Percentiles rank a stretch among this genome's conserved stretches.
Evolutionary conservation across 2,329 filamentous ascomycete species (phyloP).

Genomic region (Aspergillus aculeatus): DNA sequence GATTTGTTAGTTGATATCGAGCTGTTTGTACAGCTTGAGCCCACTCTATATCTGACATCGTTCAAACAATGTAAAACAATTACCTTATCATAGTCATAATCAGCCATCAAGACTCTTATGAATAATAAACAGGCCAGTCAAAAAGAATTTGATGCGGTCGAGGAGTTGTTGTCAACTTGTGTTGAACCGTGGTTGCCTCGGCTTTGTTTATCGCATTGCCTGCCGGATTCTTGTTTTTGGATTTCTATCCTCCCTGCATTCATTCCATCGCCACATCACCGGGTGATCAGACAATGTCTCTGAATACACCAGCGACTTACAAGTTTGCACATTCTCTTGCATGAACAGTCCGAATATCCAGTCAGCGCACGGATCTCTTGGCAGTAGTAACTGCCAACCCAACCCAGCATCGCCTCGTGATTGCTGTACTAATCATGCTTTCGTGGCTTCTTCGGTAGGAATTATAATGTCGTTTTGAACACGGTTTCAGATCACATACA

Average conservation of each 20-base stretch:
- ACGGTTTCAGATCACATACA: background rate
- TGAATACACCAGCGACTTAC: too few relatives aligned
- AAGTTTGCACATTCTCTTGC: background rate
- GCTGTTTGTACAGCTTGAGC: background rate
- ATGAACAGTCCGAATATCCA: background rate
- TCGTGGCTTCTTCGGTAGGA: conserved; percentile 2
- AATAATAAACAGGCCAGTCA: background rate
- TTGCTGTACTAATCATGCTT: background rate
- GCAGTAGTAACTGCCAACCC: background rate
- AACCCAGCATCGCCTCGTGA: background rate
- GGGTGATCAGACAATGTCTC: too few relatives aligned
- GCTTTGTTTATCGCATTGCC: background rate
- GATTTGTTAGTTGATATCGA: too few relatives aligned
- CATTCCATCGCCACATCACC: background rate
- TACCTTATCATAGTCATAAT: too few relatives aligned
- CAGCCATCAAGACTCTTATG: too few relatives aligned
- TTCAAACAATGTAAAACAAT: background rate
- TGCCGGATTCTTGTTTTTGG: background rate
- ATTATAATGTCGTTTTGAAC: background rate
- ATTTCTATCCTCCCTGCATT: background rate
- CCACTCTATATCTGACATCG: background rate
- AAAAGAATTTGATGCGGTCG: background rate
- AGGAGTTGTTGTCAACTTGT: background rate
- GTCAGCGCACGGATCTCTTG: background rate
- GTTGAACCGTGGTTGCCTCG: background rate